phyloP scores from a whole-genome alignment of 75 land plant genomes.

The Pinus taeda region DNA sequence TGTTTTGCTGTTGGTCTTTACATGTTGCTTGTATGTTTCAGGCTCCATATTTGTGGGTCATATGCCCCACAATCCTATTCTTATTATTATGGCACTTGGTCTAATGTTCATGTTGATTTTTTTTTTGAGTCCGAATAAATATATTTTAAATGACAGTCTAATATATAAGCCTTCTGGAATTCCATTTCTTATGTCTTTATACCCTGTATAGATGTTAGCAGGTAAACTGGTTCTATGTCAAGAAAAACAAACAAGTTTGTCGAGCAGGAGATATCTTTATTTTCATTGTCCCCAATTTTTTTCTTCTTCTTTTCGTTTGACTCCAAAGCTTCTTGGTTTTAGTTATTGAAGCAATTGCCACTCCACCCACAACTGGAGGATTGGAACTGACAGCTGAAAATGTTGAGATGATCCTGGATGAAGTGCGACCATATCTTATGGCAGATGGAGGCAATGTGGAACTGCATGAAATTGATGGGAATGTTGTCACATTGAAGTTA shows the following conservation, averaged over 20 bases:
- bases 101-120: background rate
- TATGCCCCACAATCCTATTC: background rate
- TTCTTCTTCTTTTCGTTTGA: background rate
- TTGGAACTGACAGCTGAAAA: constrained; percentile 82
- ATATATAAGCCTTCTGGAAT: background rate
- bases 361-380: constrained; percentile 3
- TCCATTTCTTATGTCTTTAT: background rate
- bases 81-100: background rate
- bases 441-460: constrained; percentile 99
- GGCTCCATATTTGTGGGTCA: background rate
- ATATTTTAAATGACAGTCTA: background rate
- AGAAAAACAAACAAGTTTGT: background rate
- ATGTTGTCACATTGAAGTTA: constrained; percentile 84
- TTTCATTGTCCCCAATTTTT: background rate
- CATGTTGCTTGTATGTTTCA: background rate
- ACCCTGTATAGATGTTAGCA: background rate
- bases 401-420: constrained; percentile 90
- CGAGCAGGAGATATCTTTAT: background rate
- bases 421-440: constrained; percentile 89
- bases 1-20: background rate
- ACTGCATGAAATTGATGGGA: constrained; percentile 91
- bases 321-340: background rate
- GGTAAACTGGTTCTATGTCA: background rate
- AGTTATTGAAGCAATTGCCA: constrained; percentile 10
- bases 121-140: background rate